Evolutionary conservation across 192 early-diverging fungal genomes (phyloP).

Genomic region (Cetraspora pellucida): DNA sequence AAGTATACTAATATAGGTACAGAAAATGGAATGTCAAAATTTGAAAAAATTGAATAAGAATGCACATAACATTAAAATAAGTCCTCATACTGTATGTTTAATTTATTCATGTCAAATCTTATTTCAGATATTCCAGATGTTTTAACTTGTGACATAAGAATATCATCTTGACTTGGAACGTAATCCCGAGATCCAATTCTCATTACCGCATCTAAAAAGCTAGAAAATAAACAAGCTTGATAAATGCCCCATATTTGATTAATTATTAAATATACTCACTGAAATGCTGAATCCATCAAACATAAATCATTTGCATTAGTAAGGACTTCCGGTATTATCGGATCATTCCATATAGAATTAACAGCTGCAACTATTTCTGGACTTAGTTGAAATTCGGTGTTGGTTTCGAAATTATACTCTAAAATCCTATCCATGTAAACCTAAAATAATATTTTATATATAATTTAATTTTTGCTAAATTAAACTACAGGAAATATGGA

Average conservation of each 20-base stretch:
- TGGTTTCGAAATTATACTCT: conserved; percentile 56
- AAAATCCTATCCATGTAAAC: conserved; percentile 43
- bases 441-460: conserved; percentile 1
- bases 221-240: conserved; percentile 29
- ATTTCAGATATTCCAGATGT: conserved; percentile 97
- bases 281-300: conserved; percentile 88
- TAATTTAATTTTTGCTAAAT: no score
- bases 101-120: conserved; percentile 86
- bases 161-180: conserved; percentile 90
- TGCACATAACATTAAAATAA: conserved; percentile 17
- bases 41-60: no score
- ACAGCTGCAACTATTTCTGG: conserved; percentile 71
- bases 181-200: conserved; percentile 83
- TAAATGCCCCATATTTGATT: not conserved
- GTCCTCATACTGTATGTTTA: conserved; percentile 87
- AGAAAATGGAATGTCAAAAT: not conserved
- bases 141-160: conserved; percentile 91
- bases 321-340: conserved; percentile 62
- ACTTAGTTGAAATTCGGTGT: conserved; percentile 55
- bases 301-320: conserved; percentile 82
- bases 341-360: conserved; percentile 74
- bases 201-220: conserved; percentile 89
- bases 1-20: conserved; percentile 63
- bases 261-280: conserved; percentile 55
- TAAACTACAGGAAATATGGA: not conserved